Conservation (phyloP, 2,329 filamentous ascomycete genomes). For the Acephala macrosclerotiorum region DNA sequence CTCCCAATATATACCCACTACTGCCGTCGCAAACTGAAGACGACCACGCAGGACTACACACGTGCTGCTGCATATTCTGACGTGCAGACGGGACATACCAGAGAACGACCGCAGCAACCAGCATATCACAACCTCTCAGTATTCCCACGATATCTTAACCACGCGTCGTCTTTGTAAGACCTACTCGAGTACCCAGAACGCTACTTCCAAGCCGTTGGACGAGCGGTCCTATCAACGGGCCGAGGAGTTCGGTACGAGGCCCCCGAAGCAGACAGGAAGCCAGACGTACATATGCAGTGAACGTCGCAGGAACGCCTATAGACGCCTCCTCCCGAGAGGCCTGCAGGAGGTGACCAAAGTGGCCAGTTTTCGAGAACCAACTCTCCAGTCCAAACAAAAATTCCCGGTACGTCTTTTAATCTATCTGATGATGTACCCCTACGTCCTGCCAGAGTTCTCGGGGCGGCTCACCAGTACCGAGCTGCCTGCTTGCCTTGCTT, state of each 20-base stretch:
- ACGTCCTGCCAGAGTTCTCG: conserved; percentile 12
- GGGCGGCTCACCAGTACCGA: conserved; percentile 40
- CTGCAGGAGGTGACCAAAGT: conserved; percentile 27
- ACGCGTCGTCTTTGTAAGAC: conserved; percentile 16
- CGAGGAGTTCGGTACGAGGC: conserved; percentile 39
- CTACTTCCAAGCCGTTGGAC: conserved; percentile 27
- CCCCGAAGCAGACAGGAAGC: conserved; percentile 34
- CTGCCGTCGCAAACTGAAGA: conserved; percentile 17
- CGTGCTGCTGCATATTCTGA: conserved; percentile 36
- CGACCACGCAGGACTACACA: conserved; percentile 29
- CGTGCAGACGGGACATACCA: conserved; percentile 30
- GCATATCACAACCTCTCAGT: conserved; percentile 5
- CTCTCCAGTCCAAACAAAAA: conserved; percentile 29
- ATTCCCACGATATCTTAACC: conserved; percentile 10
- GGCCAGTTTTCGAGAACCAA: conserved; percentile 23
- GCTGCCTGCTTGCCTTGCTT: conserved; percentile 29
- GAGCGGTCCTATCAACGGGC: conserved; percentile 38
- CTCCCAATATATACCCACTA: conserved; percentile 26
- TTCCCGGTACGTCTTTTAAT: conserved; percentile 42
- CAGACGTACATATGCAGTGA: conserved; percentile 41
- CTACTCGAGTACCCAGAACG: conserved; percentile 15
- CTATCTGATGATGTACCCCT: conserved; percentile 35
- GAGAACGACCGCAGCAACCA: conserved; percentile 14
- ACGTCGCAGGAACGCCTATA: conserved; percentile 35
- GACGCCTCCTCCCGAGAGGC: conserved; percentile 37